These are phyloP conservation scores for Ophiostoma triangulosporum DNA, from an alignment of 2,329 filamentous ascomycete genomes.

Conservation along the genomic window DNA sequence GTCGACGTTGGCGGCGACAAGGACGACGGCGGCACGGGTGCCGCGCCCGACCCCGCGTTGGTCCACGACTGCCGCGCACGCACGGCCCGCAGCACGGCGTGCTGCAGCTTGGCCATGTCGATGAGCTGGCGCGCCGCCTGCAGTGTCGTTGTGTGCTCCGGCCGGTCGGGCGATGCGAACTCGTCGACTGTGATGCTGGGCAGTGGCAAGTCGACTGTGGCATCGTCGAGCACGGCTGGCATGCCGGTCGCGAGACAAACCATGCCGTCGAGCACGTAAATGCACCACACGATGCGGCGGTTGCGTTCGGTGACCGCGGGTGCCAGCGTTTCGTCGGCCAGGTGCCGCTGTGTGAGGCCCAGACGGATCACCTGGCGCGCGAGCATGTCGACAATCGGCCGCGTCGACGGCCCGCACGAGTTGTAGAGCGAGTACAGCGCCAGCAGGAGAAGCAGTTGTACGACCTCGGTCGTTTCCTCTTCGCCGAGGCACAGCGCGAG, in stretches of 20 bases:
- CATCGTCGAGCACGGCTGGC: constrained; percentile 26
- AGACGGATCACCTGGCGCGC: constrained; percentile 26
- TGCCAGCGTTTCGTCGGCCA: background rate
- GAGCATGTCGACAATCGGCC: constrained; percentile 27
- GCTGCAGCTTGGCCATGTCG: constrained; percentile 29
- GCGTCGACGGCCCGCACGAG: constrained; percentile 24
- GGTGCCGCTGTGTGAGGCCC: constrained; percentile 19
- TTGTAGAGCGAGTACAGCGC: constrained; percentile 32
- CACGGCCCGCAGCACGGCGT: constrained; percentile 25
- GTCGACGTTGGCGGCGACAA: background rate
- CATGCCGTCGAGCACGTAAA: constrained; percentile 32
- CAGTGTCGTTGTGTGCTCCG: constrained; percentile 26
- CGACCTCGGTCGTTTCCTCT: constrained; percentile 23
- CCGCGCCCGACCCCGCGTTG: background rate
- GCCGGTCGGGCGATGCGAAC: constrained; percentile 26
- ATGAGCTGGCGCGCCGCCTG: constrained; percentile 33
- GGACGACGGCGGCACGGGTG: background rate
- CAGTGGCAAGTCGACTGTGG: constrained; percentile 27
- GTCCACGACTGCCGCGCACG: constrained; percentile 9
- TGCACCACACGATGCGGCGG: constrained; percentile 31
- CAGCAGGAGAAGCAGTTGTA: constrained; percentile 28
- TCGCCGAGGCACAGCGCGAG: constrained; percentile 26
- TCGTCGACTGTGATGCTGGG: constrained; percentile 32
- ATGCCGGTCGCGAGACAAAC: constrained; percentile 26
- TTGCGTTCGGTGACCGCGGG: constrained; percentile 12